A percentile compares a stretch with the other conserved stretches of the same genome.
Evolutionary conservation across 331 rosid species (phyloP).

Genomic region (Malus hybrid): DNA sequence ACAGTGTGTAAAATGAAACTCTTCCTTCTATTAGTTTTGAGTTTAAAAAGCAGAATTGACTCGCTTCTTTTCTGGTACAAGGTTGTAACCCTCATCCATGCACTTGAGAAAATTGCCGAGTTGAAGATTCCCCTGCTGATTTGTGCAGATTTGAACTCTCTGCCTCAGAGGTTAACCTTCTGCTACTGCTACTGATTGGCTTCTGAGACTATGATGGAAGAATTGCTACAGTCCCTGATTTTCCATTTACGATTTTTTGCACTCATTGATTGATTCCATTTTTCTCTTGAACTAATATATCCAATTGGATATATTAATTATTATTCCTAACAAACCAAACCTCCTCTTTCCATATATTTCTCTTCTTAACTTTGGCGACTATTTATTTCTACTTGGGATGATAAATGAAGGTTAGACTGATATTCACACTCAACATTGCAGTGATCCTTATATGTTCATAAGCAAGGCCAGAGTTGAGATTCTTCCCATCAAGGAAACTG

Average conservation of each 20-base stretch:
- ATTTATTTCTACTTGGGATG: not conserved
- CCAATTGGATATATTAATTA: too few relatives aligned
- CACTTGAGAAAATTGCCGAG: constrained; percentile 9
- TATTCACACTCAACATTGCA: not conserved
- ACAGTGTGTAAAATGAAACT: not conserved
- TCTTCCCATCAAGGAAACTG: not conserved
- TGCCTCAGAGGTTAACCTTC: constrained; percentile 18
- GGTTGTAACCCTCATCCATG: constrained; percentile 17
- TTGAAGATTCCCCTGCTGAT: constrained; percentile 15
- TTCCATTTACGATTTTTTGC: too few relatives aligned
- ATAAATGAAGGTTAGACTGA: not conserved
- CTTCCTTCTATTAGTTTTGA: not conserved
- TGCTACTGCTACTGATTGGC: not conserved
- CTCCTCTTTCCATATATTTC: too few relatives aligned
- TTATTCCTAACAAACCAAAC: too few relatives aligned
- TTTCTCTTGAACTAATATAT: too few relatives aligned
- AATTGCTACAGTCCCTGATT: too few relatives aligned
- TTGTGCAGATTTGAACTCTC: constrained; percentile 27
- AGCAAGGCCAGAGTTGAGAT: not conserved
- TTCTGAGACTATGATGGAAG: not conserved
- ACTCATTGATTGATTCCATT: too few relatives aligned
- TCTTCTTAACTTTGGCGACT: too few relatives aligned
- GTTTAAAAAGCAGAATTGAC: not conserved
- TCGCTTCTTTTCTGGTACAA: not conserved
- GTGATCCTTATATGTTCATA: constrained; percentile 18